Conservation (phyloP, 371 early-diverging fungal species). For the Apophysomyces trapeziformis region DNA sequence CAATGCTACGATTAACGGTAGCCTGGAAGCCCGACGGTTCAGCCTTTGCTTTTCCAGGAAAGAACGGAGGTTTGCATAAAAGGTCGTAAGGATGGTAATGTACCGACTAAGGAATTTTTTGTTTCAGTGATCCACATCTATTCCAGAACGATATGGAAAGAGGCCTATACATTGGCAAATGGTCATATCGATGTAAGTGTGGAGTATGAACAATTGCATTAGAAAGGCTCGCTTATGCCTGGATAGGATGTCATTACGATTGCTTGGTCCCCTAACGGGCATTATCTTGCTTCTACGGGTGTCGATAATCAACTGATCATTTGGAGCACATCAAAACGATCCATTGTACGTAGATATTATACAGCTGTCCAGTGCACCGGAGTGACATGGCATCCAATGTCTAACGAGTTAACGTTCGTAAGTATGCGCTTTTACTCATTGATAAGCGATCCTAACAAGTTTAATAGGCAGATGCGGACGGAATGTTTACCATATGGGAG, state of each 20-base stretch:
- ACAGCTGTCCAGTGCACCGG: conserved; percentile 34
- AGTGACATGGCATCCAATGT: conserved; percentile 59
- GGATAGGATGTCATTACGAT: conserved; percentile 40
- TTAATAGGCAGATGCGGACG: conserved; percentile 16
- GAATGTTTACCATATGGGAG: conserved; percentile 20
- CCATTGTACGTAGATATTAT: conserved; percentile 26
- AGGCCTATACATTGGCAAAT: conserved; percentile 32
- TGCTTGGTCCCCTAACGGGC: conserved; percentile 68
- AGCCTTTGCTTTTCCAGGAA: conserved; percentile 61
- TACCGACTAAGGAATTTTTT: neutral
- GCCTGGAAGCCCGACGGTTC: conserved; percentile 65
- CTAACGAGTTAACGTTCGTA: conserved; percentile 54
- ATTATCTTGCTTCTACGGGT: conserved; percentile 53
- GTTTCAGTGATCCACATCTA: conserved; percentile 43
- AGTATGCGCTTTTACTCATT: conserved; percentile 2
- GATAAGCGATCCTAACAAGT: neutral
- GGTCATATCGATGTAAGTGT: conserved; percentile 42
- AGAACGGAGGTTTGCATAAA: conserved; percentile 33
- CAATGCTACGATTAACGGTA: conserved; percentile 30
- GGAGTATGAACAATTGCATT: neutral
- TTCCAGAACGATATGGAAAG: conserved; percentile 45
- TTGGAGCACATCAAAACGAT: conserved; percentile 50
- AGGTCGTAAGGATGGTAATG: neutral
- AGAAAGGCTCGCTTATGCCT: neutral
- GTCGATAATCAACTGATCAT: conserved; percentile 48